phyloP scores from a whole-genome alignment of 2,329 filamentous ascomycete species.

The Botrytis aclada region DNA sequence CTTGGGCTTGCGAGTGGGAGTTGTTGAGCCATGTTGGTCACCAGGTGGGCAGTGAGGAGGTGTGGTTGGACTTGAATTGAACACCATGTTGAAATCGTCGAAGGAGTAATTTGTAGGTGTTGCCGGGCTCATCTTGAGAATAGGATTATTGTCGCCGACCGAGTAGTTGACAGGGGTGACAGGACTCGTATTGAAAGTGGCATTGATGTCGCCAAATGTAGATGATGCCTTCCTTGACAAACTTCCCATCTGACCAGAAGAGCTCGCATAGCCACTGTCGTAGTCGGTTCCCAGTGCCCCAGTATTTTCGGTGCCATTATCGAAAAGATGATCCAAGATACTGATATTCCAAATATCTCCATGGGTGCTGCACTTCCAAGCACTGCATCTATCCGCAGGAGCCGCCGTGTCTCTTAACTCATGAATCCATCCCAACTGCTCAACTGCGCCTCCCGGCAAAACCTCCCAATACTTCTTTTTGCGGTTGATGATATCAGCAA shows the following conservation, averaged over 20 bases:
- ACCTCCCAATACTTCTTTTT: conserved; percentile 14
- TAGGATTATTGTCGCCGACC: background rate
- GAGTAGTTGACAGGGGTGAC: background rate
- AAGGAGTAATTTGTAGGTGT: background rate
- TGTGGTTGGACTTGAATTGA: background rate
- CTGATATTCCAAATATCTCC: background rate
- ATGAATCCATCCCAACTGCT: background rate
- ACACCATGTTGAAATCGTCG: background rate
- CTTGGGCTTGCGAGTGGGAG: background rate
- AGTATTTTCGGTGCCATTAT: background rate
- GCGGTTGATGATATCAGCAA: background rate
- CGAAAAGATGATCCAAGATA: background rate
- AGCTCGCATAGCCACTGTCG: background rate
- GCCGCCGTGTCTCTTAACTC: background rate
- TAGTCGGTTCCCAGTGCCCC: background rate
- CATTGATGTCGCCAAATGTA: background rate
- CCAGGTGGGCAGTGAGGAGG: background rate
- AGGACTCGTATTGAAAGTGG: background rate
- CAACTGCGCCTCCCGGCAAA: background rate
- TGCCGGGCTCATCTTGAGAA: background rate
- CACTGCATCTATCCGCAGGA: background rate
- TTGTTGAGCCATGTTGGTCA: background rate
- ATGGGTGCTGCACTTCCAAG: conserved; percentile 4
- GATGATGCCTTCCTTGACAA: background rate
- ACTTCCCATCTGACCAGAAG: background rate